Conservation (phyloP, 768 basidiomycete genomes). For the Boletellus ananas region DNA sequence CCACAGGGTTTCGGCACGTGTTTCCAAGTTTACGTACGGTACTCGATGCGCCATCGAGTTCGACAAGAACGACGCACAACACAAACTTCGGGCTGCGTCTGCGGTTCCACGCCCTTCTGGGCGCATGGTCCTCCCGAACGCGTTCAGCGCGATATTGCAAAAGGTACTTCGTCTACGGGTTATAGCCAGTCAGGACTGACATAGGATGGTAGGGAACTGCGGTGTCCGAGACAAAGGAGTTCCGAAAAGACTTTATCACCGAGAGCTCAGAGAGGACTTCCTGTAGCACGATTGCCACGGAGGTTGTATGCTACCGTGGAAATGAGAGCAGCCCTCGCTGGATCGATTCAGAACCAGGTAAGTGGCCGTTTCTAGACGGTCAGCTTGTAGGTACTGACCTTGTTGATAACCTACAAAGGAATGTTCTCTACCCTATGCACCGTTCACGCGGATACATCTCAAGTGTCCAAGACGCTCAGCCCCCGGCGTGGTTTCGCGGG, state of each 20-base stretch:
- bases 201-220: slow-evolving; percentile 18
- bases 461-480: slow-evolving; percentile 28
- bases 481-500: slow-evolving; percentile 29
- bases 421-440: slow-evolving; percentile 27
- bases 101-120: slow-evolving; percentile 32
- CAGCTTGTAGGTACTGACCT: neutral
- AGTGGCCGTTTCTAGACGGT: neutral
- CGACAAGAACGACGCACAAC: slow-evolving; percentile 28
- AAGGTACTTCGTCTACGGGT: slow-evolving; percentile 13
- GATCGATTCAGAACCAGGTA: slow-evolving; percentile 31
- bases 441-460: slow-evolving; percentile 25
- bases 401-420: slow-evolving; percentile 8
- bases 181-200: neutral
- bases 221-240: slow-evolving; percentile 30
- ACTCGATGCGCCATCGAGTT: slow-evolving; percentile 29
- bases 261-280: slow-evolving; percentile 26
- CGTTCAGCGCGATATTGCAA: slow-evolving; percentile 29
- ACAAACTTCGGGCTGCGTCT: slow-evolving; percentile 25
- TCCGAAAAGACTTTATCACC: slow-evolving; percentile 31
- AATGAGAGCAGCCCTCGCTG: slow-evolving; percentile 23
- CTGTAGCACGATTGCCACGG: slow-evolving; percentile 29
- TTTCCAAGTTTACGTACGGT: slow-evolving; percentile 40
- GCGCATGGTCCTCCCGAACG: slow-evolving; percentile 30
- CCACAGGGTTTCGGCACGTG: slow-evolving; percentile 37
- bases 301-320: slow-evolving; percentile 30